Base-by-base conservation (phyloP, 495 filamentous ascomycete genomes). In the Podospora pseudopauciseta region DNA sequence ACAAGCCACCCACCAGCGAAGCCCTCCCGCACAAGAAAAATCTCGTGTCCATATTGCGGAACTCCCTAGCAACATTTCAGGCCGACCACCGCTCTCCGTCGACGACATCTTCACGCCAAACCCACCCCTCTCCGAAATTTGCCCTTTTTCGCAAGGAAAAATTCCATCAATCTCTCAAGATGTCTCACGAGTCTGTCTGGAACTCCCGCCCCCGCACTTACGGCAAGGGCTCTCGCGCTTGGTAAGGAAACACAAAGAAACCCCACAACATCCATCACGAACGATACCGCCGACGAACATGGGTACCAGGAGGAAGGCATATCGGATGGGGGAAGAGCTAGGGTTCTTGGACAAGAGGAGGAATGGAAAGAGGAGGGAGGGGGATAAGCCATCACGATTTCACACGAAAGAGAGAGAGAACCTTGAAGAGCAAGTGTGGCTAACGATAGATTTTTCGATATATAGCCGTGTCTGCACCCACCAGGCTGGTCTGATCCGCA, bases 181-280 rank as follows among this genome's bases (percentile, higher is more conserved):
- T 97, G 94, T 94, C 94, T 88, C 93, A 99, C 93, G 95, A 97
- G 86, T 92, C 90, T 74, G 93, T 99, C 84, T 99, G 95, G 95
- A 96, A 94, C 90, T 96, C 92, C 80, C 93, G 95, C 80, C 95
- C 95, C 73, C 91, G 94, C 83, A 90, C 82, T 80, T 97, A 94
- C 86, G 94, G 94, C 86, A 97, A 97, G 88, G 94, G 94, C 77
- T 84, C 92, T 79, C 90, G 94, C 75, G 75, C 81, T 73, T 99
- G 94, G 94, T 97, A 91, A 73, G 88, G 79, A 65, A 60, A 34
- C 39, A 64, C 88, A 78, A 63, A 63, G 49, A 53, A 64, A 30
- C 71, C 56, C 56, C 65, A 56, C 34, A 58, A 55, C 65, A 59
- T 18, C 23, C 23, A 13, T 59, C 56, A 30, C 61, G 61, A 68